Percentiles rank a stretch among this genome's conserved stretches.
Evolutionary conservation across 1,284 basidiomycete species (phyloP).

Genomic region (Athelia psychrophila): DNA sequence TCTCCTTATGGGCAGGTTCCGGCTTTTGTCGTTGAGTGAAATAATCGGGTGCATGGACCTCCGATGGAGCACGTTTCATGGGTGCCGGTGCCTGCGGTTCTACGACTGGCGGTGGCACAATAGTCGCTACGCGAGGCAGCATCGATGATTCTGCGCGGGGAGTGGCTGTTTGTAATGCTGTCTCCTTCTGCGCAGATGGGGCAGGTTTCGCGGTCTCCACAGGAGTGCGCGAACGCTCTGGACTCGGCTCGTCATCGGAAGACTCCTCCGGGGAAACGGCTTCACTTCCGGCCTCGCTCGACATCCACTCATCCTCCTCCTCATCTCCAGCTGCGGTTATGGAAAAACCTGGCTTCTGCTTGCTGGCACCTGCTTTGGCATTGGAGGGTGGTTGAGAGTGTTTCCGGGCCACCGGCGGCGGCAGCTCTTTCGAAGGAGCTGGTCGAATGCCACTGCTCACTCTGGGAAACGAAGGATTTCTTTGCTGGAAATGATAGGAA

Average conservation of each 20-base stretch:
- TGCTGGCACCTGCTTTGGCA: conserved; percentile 23
- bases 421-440: not conserved
- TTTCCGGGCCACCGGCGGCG: not conserved
- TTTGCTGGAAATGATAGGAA: conserved; percentile 16
- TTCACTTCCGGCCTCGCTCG: conserved; percentile 61
- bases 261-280: conserved; percentile 57
- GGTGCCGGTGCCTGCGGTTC: not conserved
- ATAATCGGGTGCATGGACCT: not conserved
- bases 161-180: conserved; percentile 15
- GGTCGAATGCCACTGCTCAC: conserved; percentile 36
- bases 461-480: conserved; percentile 31
- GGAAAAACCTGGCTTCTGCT: conserved; percentile 55
- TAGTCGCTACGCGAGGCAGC: not conserved
- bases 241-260: conserved; percentile 25
- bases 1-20: conserved; percentile 1
- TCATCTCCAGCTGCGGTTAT: conserved; percentile 49
- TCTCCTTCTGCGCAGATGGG: not conserved
- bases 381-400: not conserved
- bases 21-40: not conserved
- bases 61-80: not conserved
- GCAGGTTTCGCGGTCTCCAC: not conserved
- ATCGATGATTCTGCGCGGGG: conserved; percentile 25
- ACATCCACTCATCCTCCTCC: conserved; percentile 70
- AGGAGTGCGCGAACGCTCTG: not conserved
- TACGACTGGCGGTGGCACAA: not conserved